Evolutionary conservation across 2,329 filamentous ascomycete genomes (phyloP).

Genomic region (Fusarium sp.): DNA sequence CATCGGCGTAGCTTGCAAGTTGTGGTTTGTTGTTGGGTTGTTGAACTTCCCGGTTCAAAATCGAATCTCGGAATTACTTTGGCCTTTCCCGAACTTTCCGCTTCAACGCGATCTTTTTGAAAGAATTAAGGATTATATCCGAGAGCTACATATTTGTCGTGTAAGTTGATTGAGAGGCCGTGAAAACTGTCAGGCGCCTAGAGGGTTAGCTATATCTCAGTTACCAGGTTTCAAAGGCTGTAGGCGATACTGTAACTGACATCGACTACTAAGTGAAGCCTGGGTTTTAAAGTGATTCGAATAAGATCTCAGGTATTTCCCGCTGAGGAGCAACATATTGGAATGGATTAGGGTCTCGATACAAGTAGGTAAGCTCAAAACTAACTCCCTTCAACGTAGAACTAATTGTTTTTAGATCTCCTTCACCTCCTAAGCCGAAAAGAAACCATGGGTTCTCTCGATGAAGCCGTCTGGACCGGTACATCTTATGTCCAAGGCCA

Average conservation of each 20-base stretch:
- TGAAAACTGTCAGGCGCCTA: not conserved
- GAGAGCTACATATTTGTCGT: not conserved
- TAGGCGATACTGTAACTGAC: not conserved
- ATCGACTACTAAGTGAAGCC: too few species aligned
- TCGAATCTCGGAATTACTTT: not conserved
- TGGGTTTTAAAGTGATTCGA: not conserved
- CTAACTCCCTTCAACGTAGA: too few species aligned
- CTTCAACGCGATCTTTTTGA: not conserved
- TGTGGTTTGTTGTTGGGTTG: not conserved
- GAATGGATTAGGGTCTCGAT: not conserved
- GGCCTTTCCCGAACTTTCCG: not conserved
- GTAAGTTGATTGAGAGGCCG: not conserved
- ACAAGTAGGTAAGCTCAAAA: not conserved
- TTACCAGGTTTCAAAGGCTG: not conserved
- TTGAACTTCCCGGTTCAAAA: not conserved
- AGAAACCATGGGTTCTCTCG: conserved; percentile 16
- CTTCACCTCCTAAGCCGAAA: too few species aligned
- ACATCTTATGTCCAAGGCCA: conserved; percentile 39
- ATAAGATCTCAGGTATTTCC: not conserved
- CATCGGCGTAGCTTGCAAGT: not conserved
- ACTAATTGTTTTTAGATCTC: not conserved
- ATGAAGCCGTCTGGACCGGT: conserved; percentile 4
- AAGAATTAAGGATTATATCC: not conserved
- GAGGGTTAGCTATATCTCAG: not conserved
- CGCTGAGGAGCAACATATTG: too few species aligned